Percentiles rank a stretch among this genome's conserved stretches.
phyloP scores from a whole-genome alignment of 345 rosid genomes.

The Limnanthes douglasii region DNA sequence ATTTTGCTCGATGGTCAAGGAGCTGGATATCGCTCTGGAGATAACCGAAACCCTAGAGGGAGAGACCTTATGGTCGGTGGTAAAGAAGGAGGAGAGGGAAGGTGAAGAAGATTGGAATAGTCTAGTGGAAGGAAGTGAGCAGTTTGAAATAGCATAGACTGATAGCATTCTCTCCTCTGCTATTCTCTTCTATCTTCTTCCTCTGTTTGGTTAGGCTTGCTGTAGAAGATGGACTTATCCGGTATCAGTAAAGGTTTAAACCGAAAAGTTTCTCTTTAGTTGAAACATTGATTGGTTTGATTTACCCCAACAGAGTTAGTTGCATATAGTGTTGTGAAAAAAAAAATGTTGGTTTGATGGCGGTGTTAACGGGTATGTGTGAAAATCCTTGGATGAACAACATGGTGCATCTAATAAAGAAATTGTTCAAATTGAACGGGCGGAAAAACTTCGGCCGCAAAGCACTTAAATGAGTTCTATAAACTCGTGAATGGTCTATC shows the following conservation, averaged over 20 bases:
- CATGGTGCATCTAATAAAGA: no score
- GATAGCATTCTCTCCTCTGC: slow-evolving; percentile 17
- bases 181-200: not conserved
- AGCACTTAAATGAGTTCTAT: no score
- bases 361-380: no score
- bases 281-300: not conserved
- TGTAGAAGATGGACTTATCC: no score
- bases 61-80: slow-evolving; percentile 3
- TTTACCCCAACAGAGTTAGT: not conserved
- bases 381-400: no score
- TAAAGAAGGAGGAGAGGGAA: slow-evolving; percentile 13
- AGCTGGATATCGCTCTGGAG: slow-evolving; percentile 15
- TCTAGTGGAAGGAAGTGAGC: slow-evolving; percentile 14
- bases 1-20: slow-evolving; percentile 6
- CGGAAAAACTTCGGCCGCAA: no score
- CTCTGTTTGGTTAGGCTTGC: no score
- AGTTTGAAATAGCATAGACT: slow-evolving; percentile 10
- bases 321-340: no score
- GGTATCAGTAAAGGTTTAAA: not conserved
- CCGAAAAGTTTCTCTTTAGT: not conserved
- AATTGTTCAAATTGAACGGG: no score
- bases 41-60: slow-evolving; percentile 12
- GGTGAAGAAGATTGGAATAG: slow-evolving; percentile 14
- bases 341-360: no score
- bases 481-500: no score